phyloP scores from a whole-genome alignment of 2,329 filamentous ascomycete genomes.

The Arthrobotrys entomopaga region DNA sequence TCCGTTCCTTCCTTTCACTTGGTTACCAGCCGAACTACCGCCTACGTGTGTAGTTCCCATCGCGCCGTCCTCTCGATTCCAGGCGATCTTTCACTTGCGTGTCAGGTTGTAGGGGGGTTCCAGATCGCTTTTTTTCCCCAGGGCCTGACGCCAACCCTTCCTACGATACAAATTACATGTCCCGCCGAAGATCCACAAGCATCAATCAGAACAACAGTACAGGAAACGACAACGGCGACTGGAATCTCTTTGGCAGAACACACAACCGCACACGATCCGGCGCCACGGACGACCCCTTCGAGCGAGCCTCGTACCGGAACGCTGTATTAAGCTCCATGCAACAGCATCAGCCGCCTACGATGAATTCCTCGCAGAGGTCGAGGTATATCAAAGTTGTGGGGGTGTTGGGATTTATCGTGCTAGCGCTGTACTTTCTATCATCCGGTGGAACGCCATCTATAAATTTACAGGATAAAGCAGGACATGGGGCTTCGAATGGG shows the following conservation, averaged over 20 bases:
- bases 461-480: constrained; percentile 5
- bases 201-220: constrained; percentile 45
- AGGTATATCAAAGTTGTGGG: constrained; percentile 58
- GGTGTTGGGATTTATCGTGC: constrained; percentile 57
- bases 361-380: constrained; percentile 55
- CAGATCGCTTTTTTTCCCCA: no score
- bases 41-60: constrained; percentile 31
- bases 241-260: constrained; percentile 49
- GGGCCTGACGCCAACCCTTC: neutral
- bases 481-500: neutral
- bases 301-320: constrained; percentile 45
- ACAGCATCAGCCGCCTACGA: constrained; percentile 16
- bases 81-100: neutral
- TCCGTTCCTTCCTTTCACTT: constrained; percentile 36
- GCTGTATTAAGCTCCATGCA: constrained; percentile 50
- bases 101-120: neutral
- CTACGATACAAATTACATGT: constrained; percentile 32
- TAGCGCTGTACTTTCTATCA: constrained; percentile 57
- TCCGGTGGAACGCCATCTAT: constrained; percentile 12
- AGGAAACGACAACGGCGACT: constrained; percentile 28
- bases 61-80: neutral
- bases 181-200: constrained; percentile 53
- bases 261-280: constrained; percentile 50
- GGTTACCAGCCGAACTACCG: constrained; percentile 29
- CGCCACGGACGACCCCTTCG: constrained; percentile 54